Conservation (phyloP, 2,329 filamentous ascomycete species). For the Myotisia sp. region DNA sequence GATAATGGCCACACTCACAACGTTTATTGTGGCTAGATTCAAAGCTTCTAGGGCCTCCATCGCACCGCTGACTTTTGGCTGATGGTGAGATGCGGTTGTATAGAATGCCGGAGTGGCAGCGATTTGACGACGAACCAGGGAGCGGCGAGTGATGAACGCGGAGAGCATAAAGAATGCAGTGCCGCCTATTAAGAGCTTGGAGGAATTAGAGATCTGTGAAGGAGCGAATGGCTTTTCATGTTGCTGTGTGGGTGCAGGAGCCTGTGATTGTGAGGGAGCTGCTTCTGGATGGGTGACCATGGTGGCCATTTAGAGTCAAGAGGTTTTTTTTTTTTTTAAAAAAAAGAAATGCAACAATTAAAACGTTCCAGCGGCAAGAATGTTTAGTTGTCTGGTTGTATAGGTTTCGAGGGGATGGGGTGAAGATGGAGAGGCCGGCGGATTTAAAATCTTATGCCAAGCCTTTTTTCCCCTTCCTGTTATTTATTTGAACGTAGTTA, state of each 20-base stretch:
- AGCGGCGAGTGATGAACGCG: conserved; percentile 54
- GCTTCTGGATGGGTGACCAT: conserved; percentile 5
- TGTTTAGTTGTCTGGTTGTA: no score
- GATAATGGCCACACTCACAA: conserved; percentile 61
- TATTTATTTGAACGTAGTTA: no score
- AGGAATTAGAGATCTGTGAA: conserved; percentile 18
- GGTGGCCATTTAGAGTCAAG: not conserved
- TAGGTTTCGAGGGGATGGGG: no score
- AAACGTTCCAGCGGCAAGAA: not conserved
- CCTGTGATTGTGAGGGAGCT: no score
- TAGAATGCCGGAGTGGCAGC: conserved; percentile 58
- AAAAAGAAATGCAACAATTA: no score
- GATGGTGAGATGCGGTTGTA: conserved; percentile 33
- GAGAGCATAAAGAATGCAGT: conserved; percentile 62
- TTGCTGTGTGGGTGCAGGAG: no score
- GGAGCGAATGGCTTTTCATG: conserved; percentile 5
- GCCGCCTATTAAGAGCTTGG: conserved; percentile 55
- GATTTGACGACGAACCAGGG: conserved; percentile 49
- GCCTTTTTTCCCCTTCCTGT: no score
- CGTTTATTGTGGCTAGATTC: conserved; percentile 75
- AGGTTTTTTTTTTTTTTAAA: no score
- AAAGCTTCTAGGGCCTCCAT: conserved; percentile 71
- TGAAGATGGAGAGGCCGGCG: no score
- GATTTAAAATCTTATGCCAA: no score
- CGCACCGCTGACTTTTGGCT: conserved; percentile 43